Percentiles rank a stretch among this genome's conserved stretches.
Evolutionary conservation across 129 eudicot species (phyloP).

Genomic region (Logfia minima): DNA sequence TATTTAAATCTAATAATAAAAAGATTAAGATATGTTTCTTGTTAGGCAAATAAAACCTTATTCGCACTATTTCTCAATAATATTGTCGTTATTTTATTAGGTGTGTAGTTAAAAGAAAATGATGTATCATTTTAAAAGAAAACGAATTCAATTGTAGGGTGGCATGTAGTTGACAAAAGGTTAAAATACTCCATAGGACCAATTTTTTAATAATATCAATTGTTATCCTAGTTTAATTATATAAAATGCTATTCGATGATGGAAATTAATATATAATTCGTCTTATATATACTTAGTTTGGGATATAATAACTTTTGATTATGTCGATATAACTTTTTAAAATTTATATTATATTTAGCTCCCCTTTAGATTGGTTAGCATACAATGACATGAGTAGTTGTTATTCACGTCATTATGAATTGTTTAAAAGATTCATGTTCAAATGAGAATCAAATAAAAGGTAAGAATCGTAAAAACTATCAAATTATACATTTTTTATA

Average conservation of each 20-base stretch:
- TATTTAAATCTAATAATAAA: too few species aligned
- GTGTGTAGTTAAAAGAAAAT: not conserved
- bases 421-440: too few species aligned
- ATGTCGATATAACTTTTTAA: not conserved
- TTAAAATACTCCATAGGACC: not conserved
- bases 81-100: not conserved
- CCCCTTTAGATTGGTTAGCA: not conserved
- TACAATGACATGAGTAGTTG: not conserved
- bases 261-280: not conserved
- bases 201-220: not conserved
- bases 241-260: not conserved
- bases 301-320: not conserved
- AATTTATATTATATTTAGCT: not conserved
- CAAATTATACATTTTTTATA: too few species aligned
- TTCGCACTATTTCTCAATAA: too few species aligned
- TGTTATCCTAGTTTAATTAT: conserved; percentile 13
- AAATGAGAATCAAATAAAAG: too few species aligned
- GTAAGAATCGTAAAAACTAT: too few species aligned
- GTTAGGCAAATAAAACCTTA: not conserved
- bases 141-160: not conserved
- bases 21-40: too few species aligned
- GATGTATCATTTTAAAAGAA: not conserved
- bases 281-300: not conserved
- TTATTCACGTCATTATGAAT: not conserved
- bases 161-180: conserved; percentile 31